Base-by-base conservation (phyloP, 257 asterid genomes). In the Paulownia fortunei region DNA sequence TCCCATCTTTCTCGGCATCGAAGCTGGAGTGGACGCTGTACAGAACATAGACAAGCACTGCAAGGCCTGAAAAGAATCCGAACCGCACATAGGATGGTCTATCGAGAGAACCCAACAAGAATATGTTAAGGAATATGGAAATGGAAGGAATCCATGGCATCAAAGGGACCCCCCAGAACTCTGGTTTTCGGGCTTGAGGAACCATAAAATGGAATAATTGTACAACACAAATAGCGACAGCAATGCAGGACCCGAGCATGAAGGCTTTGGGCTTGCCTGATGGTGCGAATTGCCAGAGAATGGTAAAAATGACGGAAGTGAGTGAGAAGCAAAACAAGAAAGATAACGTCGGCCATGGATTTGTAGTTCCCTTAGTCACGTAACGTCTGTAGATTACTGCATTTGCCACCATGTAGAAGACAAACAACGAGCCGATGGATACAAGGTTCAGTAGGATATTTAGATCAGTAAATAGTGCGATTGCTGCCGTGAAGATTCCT, bases 11-110 rank as follows among this genome's bases (percentile, higher is more conserved):
- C 82, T 91, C 98, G 0, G 98, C 98, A 82, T 95, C 99, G 63
- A 89, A 95, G 89, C 97, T 95, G n/a, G 97, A 94, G 80, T 95
- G 99, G 63, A 95, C 97, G 56, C 99, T 89, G 67, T 95, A 95
- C 9, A 95, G 73, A 55, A 95, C 86, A 76, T 95, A 95, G 0
- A 89, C 89, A 51, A 91, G 74, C 47, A 93, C 97, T 0, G 87
- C 72, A n/a, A 88, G 85, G 8, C 46, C 92, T 7, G 98, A 93
- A 69, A 93, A 93, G 87, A 89, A 82, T 41, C 96, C 98, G 64
- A 95, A 95, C 26, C 97, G 76, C 26, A 89, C 59, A 26, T 93
- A 95, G 4, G 99, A 95, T 1, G 91, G 92, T 52, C 84, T 76
- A 36, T 89, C 94, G 9, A 93, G 88, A 8, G 93, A 84, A 0